Evolutionary conservation across 139 green algal genomes (phyloP), one percentile per base, ranked within the genome.

Genomic region (Tetradesmus lagerheimii): DNA sequence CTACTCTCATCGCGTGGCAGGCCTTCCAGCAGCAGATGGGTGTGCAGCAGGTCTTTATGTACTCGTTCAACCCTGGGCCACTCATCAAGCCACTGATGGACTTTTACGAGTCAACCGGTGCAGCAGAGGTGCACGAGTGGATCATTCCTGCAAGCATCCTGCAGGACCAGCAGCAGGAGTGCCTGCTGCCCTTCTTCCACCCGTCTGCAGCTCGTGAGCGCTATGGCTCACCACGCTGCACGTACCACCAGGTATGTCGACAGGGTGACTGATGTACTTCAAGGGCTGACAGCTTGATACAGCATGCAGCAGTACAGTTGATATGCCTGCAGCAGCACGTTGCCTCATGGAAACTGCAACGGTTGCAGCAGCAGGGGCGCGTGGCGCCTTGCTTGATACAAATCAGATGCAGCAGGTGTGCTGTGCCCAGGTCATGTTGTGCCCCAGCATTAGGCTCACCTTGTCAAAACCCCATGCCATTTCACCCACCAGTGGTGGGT

Each of bases 51-150:
- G 83, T 88, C 20, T 64, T 66, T 53, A 45, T 80, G 37, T 88
- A 88, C 31, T 16, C 57, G 1, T 79, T 79, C 83, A 88, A 88
- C 57, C 62, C 83, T 75, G 83, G 83, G 47, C 83, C 83, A 37
- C 74, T 88, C 31, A 53, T 79, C n/a, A 74, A 79, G 57, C 83
- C 83, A 1, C 57, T 80, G 37, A 15, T 88, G 29, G 57, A 86
- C 34, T 76, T 47, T 45, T 79, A 79, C 35, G 20, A 53, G 57
- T 27, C 31, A 0, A 16, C 14, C 1, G 37, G 62, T 2, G 35
- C 41, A 23, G 75, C 74, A 39, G 23, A 88, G 20, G 47, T 88
- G 50, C 34, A 29, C 1, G 62, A 88, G 38, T 80, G 35, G 83
- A 37, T 88, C 37, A 88, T 88, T 47, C 57, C 83, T 39, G 25